Evolutionary conservation across 106 monocot genomes (phyloP).

Genomic region (Dendrobium huoshanense): DNA sequence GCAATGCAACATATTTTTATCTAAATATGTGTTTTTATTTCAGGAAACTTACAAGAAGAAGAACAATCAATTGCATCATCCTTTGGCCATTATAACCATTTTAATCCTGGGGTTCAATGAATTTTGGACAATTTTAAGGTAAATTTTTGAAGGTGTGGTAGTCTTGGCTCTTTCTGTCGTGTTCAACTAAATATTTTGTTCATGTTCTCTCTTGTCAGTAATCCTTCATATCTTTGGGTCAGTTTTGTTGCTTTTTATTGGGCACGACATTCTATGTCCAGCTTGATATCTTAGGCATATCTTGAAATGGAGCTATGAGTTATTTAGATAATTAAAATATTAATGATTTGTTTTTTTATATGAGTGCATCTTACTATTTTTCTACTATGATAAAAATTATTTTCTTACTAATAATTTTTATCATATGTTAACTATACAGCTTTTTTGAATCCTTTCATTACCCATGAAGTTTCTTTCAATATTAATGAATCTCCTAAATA

Average conservation of each 20-base stretch:
- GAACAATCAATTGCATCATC: constrained; percentile 90
- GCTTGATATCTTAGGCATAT: not conserved
- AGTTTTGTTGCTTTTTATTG: too few species aligned
- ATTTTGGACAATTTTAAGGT: constrained; percentile 88
- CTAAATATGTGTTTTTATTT: not conserved
- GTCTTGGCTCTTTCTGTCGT: not conserved
- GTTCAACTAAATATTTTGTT: not conserved
- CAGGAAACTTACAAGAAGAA: constrained; percentile 86
- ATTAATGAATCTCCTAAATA: constrained; percentile 80
- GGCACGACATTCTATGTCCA: too few species aligned
- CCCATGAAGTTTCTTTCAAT: constrained; percentile 84
- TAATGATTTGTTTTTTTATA: not conserved
- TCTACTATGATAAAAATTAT: not conserved
- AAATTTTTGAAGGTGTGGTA: not conserved
- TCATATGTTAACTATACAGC: constrained; percentile 26
- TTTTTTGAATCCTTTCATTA: constrained; percentile 66
- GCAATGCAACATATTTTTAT: not conserved
- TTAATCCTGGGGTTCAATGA: constrained; percentile 85
- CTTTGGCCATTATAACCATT: constrained; percentile 83
- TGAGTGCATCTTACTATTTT: not conserved
- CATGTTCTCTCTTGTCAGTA: constrained; percentile 27
- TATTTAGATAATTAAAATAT: not conserved
- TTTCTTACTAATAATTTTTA: not conserved
- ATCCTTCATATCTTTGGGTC: constrained; percentile 44
- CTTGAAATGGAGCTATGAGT: constrained; percentile 47